Conservation (phyloP, 768 basidiomycete genomes). For the Boletales sp. region DNA sequence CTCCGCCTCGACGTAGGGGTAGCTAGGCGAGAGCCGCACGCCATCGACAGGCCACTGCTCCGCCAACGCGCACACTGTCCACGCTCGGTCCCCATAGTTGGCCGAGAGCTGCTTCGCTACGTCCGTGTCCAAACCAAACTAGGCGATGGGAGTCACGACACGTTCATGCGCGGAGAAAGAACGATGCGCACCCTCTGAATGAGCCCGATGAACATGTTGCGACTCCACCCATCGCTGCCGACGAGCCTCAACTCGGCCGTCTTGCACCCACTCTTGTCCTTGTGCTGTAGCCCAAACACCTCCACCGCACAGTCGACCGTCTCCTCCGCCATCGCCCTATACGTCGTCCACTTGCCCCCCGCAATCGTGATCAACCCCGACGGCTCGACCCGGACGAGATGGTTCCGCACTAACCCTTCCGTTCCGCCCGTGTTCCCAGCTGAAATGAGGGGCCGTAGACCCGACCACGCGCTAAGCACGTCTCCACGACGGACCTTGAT, state of each 20-base stretch:
- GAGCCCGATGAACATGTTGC: slow-evolving; percentile 95
- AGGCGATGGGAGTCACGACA: neutral
- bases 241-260: slow-evolving; percentile 81
- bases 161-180: too few species aligned
- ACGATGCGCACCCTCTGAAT: slow-evolving; percentile 69
- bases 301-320: slow-evolving; percentile 85
- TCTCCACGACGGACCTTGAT: slow-evolving; percentile 93
- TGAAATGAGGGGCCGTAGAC: slow-evolving; percentile 84
- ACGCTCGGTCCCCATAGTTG: slow-evolving; percentile 94
- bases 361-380: slow-evolving; percentile 90
- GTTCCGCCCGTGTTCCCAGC: slow-evolving; percentile 75
- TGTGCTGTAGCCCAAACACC: slow-evolving; percentile 62
- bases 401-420: slow-evolving; percentile 87
- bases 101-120: slow-evolving; percentile 95
- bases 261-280: slow-evolving; percentile 58
- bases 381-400: slow-evolving; percentile 81
- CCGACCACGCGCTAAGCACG: slow-evolving; percentile 93
- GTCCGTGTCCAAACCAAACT: slow-evolving; percentile 90
- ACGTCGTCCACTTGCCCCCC: slow-evolving; percentile 99
- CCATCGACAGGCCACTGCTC: slow-evolving; percentile 89
- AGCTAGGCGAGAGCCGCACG: slow-evolving; percentile 59
- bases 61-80: slow-evolving; percentile 85
- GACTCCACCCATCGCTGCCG: slow-evolving; percentile 91
- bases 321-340: slow-evolving; percentile 94
- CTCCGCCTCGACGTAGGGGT: slow-evolving; percentile 93